Base-by-base conservation (phyloP, 768 basidiomycete species). In the Boletales sp. region DNA sequence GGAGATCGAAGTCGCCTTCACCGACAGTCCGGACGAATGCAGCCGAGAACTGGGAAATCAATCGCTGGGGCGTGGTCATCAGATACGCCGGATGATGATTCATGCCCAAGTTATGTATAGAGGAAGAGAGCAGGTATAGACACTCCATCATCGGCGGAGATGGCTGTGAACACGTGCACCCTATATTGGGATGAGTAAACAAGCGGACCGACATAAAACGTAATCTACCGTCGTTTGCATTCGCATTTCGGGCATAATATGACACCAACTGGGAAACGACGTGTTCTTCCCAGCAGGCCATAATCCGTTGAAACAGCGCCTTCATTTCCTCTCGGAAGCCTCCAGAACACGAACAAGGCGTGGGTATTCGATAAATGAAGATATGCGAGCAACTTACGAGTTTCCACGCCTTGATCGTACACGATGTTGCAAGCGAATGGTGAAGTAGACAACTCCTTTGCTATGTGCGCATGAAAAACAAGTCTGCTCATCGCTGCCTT, bases 131-230 rank as follows among this genome's bases (percentile, higher is more conserved):
- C 1, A 72, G 64, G 40, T 83, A 63, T 45, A 90, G 63, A 15
- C 81, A 77, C 38, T 77, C 72, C 49, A 84, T 69, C 44, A 87
- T 72, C 38, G 69, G 63, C 42, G 78, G 63, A 32, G 86, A 86
- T 41, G 82, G 80, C 9, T 74, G 73, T 48, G 56, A 66, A 40
- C 40, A 52, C 49, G 42, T 43, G 36, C 47, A 40, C 35, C 50
- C 68, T 69, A 21, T 43, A 27, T 31, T 41, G 40, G 27, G 35
- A 48, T 60, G 27, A 65, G 52, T 31, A 55, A 11, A 31, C 24
- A 48, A n/a, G 43, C 17, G 49, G 31, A 34, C 46, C 44, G 36
- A 45, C 30, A 37, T 39, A 52, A 19, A 43, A 41, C 41, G 11
- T 19, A 45, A 34, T 54, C 14, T 45, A 62, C 64, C 58, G 29